A percentile compares a stretch with the other conserved stretches of the same genome.
These are phyloP conservation scores for Leccinum ponderosum DNA, from an alignment of 1,284 basidiomycete species.

Conservation along the genomic window DNA sequence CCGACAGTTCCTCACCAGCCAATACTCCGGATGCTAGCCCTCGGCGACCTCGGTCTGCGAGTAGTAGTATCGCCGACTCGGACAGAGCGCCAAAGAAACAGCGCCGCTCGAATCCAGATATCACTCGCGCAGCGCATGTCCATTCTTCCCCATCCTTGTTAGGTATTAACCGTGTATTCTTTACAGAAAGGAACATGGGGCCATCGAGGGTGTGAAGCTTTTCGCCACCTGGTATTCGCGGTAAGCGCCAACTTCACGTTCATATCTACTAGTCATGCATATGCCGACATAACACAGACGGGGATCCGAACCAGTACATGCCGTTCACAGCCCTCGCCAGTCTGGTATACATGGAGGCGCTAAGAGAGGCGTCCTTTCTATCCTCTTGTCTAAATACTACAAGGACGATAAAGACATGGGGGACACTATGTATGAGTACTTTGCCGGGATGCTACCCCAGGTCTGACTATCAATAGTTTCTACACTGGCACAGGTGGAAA, in stretches of 20 bases:
- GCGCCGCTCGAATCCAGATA: neutral
- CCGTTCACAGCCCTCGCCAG: neutral
- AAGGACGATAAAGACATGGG: neutral
- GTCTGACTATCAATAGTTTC: conserved; percentile 17
- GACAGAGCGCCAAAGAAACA: neutral
- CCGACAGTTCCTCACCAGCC: neutral
- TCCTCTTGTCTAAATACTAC: neutral
- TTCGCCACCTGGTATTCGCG: neutral
- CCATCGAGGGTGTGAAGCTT: neutral
- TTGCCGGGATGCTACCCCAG: neutral
- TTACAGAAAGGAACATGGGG: neutral
- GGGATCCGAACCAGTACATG: neutral
- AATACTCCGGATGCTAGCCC: neutral
- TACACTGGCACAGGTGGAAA: conserved; percentile 32
- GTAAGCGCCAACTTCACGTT: neutral
- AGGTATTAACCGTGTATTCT: neutral
- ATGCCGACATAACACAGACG: neutral
- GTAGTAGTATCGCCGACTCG: neutral
- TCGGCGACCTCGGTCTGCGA: neutral
- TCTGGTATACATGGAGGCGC: neutral
- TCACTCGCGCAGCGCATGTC: neutral
- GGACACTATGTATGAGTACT: neutral
- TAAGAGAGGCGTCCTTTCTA: neutral
- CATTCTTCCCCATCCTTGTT: neutral
- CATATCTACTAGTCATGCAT: neutral